Evolutionary conservation across 1,139 yeast genomes (phyloP), one percentile per base, ranked within the genome.

Genomic region (Nakaseomyces bracarensis): DNA sequence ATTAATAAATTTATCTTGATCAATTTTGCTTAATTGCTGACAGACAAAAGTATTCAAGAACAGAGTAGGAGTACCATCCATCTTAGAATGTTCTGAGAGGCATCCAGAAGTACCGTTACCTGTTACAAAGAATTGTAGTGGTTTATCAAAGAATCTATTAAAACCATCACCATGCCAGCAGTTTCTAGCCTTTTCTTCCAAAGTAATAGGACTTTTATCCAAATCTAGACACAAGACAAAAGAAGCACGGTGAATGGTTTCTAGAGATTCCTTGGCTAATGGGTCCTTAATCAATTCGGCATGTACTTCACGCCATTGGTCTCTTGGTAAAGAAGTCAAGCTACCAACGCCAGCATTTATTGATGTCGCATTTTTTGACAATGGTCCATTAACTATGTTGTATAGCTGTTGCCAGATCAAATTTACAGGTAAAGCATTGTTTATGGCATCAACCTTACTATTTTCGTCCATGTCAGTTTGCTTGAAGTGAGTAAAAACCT

Each of bases 51-150:
- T 89, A 66, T 89, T 89, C 67, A 91, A 68, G 56, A 89, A 80
- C 55, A 85, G 79, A 29, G 96, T 91, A 57, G 96, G 96, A 16
- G 96, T 86, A 49, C 97, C 98, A 65, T 91, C 98, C 97, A 91
- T 91, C 72, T 77, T 83, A 26, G 96, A 86, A 69, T 91, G 98
- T 68, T 91, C 98, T 48, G 95, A 97, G 60, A 87, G 68, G 70
- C 87, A 89, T 1, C 96, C 97, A 16, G 96, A 84, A 52, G 79
- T 72, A 49, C 95, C 96, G 63, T 86, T 87, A 50, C 79, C 81
- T 49, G 83, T 70, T 44, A 91, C 77, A 51, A 87, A 75, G 61
- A 85, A 82, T 68, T 91, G 94, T 51, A 84, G 69, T 5, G 96
- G 94, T 70, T 91, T 91, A 70, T 91, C 97, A 64, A 75, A 89